Evolutionary conservation across 164 flowering plant species (phyloP), one percentile per base, ranked within the genome.

Genomic region (Umbellularia californica): DNA sequence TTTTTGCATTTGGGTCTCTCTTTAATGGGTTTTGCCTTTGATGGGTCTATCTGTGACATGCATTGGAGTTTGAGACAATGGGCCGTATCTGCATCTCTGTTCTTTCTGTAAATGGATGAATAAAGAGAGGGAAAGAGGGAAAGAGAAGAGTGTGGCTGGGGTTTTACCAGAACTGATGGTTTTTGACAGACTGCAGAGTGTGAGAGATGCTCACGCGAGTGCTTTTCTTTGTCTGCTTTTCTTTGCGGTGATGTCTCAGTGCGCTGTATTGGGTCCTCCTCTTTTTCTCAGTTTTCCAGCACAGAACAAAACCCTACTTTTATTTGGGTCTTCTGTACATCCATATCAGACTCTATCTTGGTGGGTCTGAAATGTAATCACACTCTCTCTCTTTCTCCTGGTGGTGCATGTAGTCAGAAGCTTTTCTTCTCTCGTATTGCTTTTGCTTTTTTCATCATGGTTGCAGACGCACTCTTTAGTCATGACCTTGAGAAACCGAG

Each of bases 141-240:
- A 67, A 67, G 69, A 30, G 41, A 24, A 20, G 24, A 22, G 23
- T 67, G 69, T 67, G 69, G 69, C 28, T 67, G 28, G 69, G 69
- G 69, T 30, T 28, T 67, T 67, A 30, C 41, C 69, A 67, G 69
- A 2, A 15, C n/a, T 30, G 17, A 20, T 15, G 30, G n/a, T 6
- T 5, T 5, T 55, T 55, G n/a, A 1, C 60, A 55, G 60, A 55
- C 60, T 55, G 60, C 60, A 17, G 19, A 3, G n/a, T 15, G 2
- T 30, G 69, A 30, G 19, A 67, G 69, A 67, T 67, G 69, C 69
- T 67, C 69, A 67, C 69, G 69, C 69, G 69, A 64, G 20, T 15
- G 47, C 69, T 30, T 67, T 27, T 67, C 22, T 30, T 20, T 30
- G 2, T 30, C 47, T 10, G 35, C 20, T 20, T 67, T 20, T 30